Evolutionary conservation across 2,329 filamentous ascomycete species (phyloP), one percentile per base, ranked within the genome.

Genomic region (Aspergillus sp.): DNA sequence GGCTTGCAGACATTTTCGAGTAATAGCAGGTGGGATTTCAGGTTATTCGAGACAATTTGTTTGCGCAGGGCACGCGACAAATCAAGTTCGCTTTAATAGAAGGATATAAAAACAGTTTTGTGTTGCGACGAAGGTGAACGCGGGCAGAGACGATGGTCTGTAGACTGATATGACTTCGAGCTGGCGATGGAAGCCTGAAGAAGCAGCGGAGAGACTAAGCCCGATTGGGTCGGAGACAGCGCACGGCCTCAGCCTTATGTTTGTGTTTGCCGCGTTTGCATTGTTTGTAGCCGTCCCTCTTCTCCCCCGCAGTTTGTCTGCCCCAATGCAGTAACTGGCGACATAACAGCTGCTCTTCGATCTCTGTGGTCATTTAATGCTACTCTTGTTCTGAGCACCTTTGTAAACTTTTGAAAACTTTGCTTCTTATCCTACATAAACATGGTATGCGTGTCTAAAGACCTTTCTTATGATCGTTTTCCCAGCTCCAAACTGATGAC

Each of bases 1-100:
- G 71, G 39, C 66, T 70, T 10, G 68, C 62, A 48, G 69, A 70
- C 66, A 70, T 70, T 37, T 47, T 54, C 33, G 40, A 30, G 28
- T 33, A 26, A 7, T n/a, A n/a, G n/a, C n/a, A n/a, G n/a, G n/a
- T n/a, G n/a, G n/a, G n/a, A n/a, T n/a, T n/a, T n/a, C n/a, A n/a
- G n/a, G n/a, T 12, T 29, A n/a, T 30, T 28, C 11, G 6, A 27
- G 13, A 12, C 3, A 9, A 7, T 9, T 26, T 27, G 32, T 41
- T 26, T 19, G 19, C 19, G 19, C 19, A 19, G 19, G 19, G 19
- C 19, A 19, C 19, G 19, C 19, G 19, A n/a, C 11, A 4, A 19
- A 6, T 34, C n/a, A 13, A 12, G 9, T 34, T 34, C 11, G n/a
- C 7, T 34, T 34, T 34, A 11, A 6, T 30, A 4, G 11, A 19